Evolutionary conservation across 2,329 filamentous ascomycete species (phyloP).

Genomic region (Botrytis tulipae): DNA sequence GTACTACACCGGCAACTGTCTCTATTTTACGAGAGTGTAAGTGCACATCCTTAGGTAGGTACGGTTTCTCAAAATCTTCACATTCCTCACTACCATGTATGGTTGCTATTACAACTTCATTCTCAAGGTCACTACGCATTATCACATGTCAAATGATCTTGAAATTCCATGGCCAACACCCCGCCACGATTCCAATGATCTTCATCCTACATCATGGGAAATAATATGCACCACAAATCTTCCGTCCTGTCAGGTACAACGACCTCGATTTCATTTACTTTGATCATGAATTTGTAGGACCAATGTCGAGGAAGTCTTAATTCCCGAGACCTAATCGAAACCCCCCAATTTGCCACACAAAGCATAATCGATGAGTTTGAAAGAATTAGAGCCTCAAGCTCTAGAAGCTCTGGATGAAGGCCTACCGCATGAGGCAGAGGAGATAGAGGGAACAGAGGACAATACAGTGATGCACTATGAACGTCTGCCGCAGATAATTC

Average conservation of each 20-base stretch:
- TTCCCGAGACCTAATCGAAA: not conserved
- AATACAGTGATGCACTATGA: not conserved
- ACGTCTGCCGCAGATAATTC: not conserved
- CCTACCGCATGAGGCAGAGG: not conserved
- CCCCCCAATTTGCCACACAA: too few species aligned
- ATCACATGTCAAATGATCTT: slow-evolving; percentile 11
- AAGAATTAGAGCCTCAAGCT: not conserved
- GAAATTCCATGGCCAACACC: not conserved
- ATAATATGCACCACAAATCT: not conserved
- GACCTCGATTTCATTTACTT: not conserved
- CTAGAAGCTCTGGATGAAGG: not conserved
- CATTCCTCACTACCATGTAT: not conserved
- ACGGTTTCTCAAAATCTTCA: not conserved
- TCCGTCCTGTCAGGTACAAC: not conserved
- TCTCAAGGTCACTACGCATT: slow-evolving; percentile 3
- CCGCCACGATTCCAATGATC: slow-evolving; percentile 2
- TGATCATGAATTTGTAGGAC: not conserved
- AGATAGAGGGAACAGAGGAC: not conserved
- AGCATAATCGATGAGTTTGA: not conserved
- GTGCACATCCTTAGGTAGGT: not conserved
- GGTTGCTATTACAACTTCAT: not conserved
- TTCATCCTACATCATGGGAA: not conserved
- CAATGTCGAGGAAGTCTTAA: not conserved
- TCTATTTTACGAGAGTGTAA: not conserved
- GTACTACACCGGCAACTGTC: not conserved